Conservation (phyloP, 192 early-diverging fungal species). For the Kappamyces sp. region DNA sequence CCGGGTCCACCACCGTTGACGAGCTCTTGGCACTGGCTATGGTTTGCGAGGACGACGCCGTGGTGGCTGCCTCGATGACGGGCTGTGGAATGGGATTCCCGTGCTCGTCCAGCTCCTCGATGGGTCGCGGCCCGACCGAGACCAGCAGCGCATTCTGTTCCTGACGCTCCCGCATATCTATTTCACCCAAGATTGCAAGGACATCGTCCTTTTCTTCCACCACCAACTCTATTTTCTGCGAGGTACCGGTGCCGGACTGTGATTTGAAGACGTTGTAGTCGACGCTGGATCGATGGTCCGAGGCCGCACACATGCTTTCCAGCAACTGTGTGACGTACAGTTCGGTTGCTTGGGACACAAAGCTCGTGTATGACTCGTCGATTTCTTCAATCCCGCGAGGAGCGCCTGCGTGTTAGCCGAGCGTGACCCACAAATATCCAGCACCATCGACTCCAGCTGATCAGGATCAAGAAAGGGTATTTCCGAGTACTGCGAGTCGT, state of each 20-base stretch:
- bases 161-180: constrained; percentile 2
- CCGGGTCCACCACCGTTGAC: neutral
- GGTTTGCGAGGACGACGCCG: too few relatives aligned
- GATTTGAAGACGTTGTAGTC: neutral
- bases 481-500: neutral
- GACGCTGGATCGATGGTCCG: constrained; percentile 11
- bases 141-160: constrained; percentile 4
- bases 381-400: neutral
- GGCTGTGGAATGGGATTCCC: too few relatives aligned
- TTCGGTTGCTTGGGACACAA: constrained; percentile 10
- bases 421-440: constrained; percentile 1
- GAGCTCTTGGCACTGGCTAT: neutral
- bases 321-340: constrained; percentile 1
- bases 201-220: constrained; percentile 3
- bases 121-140: constrained; percentile 8
- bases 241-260: neutral
- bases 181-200: neutral
- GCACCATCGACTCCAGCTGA: constrained; percentile 5
- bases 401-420: neutral
- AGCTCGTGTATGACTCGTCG: neutral
- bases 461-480: constrained; percentile 10
- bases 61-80: too few relatives aligned
- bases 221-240: constrained; percentile 7
- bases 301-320: constrained; percentile 7
- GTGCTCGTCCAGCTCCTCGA: neutral